Evolutionary conservation across 2,329 filamentous ascomycete species (phyloP).

Genomic region (Celoporthe dispersa): DNA sequence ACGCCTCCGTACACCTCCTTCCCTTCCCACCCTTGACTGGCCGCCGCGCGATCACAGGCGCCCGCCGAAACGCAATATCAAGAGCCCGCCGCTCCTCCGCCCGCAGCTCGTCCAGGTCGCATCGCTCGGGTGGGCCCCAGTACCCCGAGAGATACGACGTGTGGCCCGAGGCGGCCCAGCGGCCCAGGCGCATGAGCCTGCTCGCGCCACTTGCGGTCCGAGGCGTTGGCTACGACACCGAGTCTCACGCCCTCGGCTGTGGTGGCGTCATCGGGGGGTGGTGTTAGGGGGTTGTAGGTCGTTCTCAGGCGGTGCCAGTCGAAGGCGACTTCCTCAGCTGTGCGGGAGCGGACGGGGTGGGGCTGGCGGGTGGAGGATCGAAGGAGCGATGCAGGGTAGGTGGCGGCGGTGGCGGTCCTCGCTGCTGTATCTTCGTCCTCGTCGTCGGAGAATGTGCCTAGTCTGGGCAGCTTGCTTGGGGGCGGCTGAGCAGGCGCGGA

Average conservation of each 20-base stretch:
- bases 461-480: not conserved
- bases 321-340: not conserved
- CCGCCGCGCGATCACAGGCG: not conserved
- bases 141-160: not conserved
- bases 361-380: not conserved
- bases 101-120: constrained; percentile 14
- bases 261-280: constrained; percentile 13
- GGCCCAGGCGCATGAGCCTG: constrained; percentile 24
- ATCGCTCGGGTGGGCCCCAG: not conserved
- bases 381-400: not conserved
- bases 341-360: not conserved
- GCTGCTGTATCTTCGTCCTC: not conserved
- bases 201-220: constrained; percentile 24
- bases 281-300: constrained; percentile 17
- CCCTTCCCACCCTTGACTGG: constrained; percentile 5
- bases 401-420: not conserved
- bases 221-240: constrained; percentile 18
- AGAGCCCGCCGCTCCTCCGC: not conserved
- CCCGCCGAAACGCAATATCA: constrained; percentile 15
- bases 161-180: constrained; percentile 10
- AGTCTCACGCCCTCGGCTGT: constrained; percentile 22
- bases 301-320: constrained; percentile 5
- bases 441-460: not conserved
- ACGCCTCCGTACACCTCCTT: constrained; percentile 4
- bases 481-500: not conserved